These are phyloP conservation scores for Sphaerulina musiva DNA, from an alignment of 2,329 filamentous ascomycete genomes.

Conservation along the genomic window DNA sequence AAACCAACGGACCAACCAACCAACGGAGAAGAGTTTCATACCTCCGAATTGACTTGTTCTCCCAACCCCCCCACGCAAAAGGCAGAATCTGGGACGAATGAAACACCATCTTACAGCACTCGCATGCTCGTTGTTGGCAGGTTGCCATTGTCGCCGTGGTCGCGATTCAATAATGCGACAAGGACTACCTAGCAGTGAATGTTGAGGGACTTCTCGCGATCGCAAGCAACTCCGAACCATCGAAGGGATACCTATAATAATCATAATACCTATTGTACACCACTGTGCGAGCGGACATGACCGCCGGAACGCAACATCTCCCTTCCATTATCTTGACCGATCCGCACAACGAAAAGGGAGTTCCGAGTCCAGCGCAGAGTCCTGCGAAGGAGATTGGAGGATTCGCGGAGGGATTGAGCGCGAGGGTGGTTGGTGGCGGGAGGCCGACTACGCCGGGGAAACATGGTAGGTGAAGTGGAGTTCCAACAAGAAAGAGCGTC, in stretches of 20 bases:
- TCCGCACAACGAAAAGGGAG: slow-evolving; percentile 33
- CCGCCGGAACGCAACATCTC: slow-evolving; percentile 8
- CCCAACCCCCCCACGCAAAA: too few relatives aligned
- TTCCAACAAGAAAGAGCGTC: background rate
- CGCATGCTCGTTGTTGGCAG: slow-evolving; percentile 6
- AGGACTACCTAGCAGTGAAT: background rate
- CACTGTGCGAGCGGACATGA: background rate
- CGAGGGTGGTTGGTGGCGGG: slow-evolving; percentile 6
- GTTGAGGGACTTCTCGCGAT: background rate
- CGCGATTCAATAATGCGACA: slow-evolving; percentile 4
- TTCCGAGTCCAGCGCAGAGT: slow-evolving; percentile 27
- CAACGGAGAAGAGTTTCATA: too few relatives aligned
- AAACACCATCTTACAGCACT: background rate
- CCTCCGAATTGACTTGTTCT: too few relatives aligned
- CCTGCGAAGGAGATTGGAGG: slow-evolving; percentile 15
- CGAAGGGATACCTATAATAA: background rate
- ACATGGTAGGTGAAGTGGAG: slow-evolving; percentile 2
- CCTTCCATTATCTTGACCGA: slow-evolving; percentile 40
- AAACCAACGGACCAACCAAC: background rate
- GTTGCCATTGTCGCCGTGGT: background rate
- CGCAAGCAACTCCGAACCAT: background rate
- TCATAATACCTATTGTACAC: too few relatives aligned
- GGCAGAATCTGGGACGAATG: background rate
- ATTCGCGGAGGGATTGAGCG: slow-evolving; percentile 7
- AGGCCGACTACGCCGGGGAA: slow-evolving; percentile 13